Evolutionary conservation across 2,329 filamentous ascomycete species (phyloP).

Genomic region (Hypomyces rosellus): DNA sequence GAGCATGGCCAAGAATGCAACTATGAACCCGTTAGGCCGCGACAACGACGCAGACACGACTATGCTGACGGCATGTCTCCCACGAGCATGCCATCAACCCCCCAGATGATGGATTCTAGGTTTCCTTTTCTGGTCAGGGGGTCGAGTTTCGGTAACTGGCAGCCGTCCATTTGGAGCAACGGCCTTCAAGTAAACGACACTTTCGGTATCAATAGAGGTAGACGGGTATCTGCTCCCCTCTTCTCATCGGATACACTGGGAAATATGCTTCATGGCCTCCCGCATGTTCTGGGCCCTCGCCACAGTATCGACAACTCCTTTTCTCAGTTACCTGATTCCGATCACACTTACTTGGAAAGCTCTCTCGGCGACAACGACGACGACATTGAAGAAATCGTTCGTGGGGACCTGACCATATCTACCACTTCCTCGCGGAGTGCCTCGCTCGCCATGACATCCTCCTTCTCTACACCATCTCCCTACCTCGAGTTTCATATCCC

Average conservation of each 20-base stretch:
- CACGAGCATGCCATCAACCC: too few species aligned
- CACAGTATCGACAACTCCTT: too few species aligned
- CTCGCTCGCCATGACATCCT: conserved; percentile 21
- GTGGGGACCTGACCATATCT: not conserved
- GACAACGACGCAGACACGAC: conserved; percentile 31
- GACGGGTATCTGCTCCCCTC: too few species aligned
- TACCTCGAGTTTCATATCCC: conserved; percentile 47
- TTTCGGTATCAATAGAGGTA: too few species aligned
- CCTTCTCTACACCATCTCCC: conserved; percentile 19
- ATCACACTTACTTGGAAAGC: not conserved
- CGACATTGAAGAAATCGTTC: not conserved
- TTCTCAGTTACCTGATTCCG: too few species aligned
- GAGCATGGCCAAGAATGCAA: conserved; percentile 43
- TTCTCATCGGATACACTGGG: too few species aligned
- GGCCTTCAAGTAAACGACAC: too few species aligned
- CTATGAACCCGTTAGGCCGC: conserved; percentile 42
- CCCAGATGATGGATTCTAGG: not conserved
- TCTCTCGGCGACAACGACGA: not conserved
- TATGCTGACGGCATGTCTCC: conserved; percentile 9
- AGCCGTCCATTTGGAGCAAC: too few species aligned
- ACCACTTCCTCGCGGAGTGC: conserved; percentile 16
- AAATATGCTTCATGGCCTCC: too few species aligned
- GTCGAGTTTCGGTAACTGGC: too few species aligned
- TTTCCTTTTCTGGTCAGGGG: not conserved
- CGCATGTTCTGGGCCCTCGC: too few species aligned